phyloP scores from a whole-genome alignment of 164 flowering plant genomes.

The Platanus orientalis region DNA sequence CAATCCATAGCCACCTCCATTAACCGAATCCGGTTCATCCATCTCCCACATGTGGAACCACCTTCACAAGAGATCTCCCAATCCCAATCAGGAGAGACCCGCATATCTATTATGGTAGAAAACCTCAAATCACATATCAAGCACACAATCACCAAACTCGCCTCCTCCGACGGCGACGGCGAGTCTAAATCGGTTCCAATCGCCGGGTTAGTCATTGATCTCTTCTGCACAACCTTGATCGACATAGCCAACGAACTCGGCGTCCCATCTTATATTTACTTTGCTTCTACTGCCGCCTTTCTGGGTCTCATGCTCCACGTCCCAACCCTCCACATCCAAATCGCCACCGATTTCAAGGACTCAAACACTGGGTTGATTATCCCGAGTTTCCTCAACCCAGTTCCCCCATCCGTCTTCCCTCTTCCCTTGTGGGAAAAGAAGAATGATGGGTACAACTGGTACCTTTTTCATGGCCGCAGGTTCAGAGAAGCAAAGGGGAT shows the following conservation, averaged over 20 bases:
- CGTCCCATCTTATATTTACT: constrained; percentile 32
- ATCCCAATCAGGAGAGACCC: no score
- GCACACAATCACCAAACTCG: neutral
- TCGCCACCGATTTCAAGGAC: constrained; percentile 11
- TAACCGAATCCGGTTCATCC: neutral
- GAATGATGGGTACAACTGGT: neutral
- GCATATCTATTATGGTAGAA: constrained; percentile 6
- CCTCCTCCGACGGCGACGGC: neutral
- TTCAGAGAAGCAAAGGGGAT: no score
- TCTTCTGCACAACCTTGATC: no score
- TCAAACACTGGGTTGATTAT: constrained; percentile 1
- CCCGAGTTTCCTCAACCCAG: constrained; percentile 18
- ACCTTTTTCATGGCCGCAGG: constrained; percentile 5
- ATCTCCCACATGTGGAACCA: no score
- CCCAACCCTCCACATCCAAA: constrained; percentile 4
- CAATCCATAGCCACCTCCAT: neutral
- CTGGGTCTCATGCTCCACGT: constrained; percentile 23
- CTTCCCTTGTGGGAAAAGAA: neutral
- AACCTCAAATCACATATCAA: constrained; percentile 10
- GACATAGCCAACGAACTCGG: constrained; percentile 32
- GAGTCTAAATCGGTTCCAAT: constrained; percentile 1
- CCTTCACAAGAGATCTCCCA: no score
- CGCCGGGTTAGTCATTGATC: constrained; percentile 14
- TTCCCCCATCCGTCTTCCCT: constrained; percentile 18
- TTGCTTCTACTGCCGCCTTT: constrained; percentile 22